phyloP scores from a whole-genome alignment of 179 eudicot species.

The Silene vulgaris region DNA sequence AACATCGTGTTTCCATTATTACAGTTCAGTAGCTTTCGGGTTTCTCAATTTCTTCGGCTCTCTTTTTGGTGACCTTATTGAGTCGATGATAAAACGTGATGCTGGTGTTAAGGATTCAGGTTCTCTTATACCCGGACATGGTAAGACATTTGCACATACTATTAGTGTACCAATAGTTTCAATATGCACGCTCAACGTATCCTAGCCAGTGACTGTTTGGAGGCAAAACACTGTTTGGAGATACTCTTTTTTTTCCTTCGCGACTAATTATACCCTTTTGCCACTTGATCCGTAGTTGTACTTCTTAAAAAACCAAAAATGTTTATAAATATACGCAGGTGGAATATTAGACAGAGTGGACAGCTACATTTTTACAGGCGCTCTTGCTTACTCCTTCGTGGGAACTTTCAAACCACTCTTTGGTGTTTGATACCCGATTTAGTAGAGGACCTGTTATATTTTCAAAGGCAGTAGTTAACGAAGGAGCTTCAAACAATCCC shows the following conservation, averaged over 20 bases:
- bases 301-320: too few species aligned
- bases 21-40: conserved; percentile 81
- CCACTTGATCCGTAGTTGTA: too few species aligned
- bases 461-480: not conserved
- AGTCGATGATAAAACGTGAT: conserved; percentile 97
- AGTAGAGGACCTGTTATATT: too few species aligned
- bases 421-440: conserved; percentile 49
- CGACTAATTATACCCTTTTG: too few species aligned
- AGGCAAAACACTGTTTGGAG: too few species aligned
- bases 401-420: conserved; percentile 61
- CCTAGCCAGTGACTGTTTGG: too few species aligned
- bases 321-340: conserved; percentile 41
- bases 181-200: too few species aligned
- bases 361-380: conserved; percentile 93
- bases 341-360: conserved; percentile 90
- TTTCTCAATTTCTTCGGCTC: conserved; percentile 82
- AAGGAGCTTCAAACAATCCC: not conserved
- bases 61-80: conserved; percentile 88
- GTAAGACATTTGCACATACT: conserved; percentile 32
- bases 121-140: conserved; percentile 96
- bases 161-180: too few species aligned
- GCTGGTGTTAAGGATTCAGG: conserved; percentile 99
- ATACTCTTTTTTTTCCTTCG: too few species aligned
- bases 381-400: conserved; percentile 78
- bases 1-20: conserved; percentile 17